phyloP scores from a whole-genome alignment of 192 early-diverging fungal species.

The Lobosporangium transversale region DNA sequence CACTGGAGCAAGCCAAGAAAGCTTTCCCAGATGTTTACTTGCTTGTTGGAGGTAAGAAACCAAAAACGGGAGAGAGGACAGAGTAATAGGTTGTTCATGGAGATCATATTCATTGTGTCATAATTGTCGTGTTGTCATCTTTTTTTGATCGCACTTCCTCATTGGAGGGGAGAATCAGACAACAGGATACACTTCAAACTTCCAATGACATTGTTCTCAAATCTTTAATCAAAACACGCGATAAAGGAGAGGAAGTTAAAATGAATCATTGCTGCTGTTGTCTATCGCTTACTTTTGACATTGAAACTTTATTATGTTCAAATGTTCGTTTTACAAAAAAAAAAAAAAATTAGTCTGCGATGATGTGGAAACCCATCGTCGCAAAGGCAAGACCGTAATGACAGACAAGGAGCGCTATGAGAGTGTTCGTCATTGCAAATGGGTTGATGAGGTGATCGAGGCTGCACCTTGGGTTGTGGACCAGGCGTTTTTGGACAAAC shows the following conservation, averaged over 20 bases:
- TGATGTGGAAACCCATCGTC: constrained; percentile 72
- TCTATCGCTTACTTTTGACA: no score
- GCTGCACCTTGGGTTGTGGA: constrained; percentile 79
- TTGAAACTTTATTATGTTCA: no score
- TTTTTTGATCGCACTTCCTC: no score
- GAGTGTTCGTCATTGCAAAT: constrained; percentile 79
- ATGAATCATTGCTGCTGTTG: no score
- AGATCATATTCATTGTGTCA: no score
- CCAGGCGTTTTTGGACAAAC: constrained; percentile 75
- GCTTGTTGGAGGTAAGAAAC: constrained; percentile 72
- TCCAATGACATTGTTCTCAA: not conserved
- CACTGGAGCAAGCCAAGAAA: constrained; percentile 84
- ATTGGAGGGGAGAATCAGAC: no score
- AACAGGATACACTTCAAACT: no score
- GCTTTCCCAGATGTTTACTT: constrained; percentile 77
- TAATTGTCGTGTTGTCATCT: no score
- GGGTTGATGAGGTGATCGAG: constrained; percentile 81
- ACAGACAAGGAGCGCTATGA: constrained; percentile 78
- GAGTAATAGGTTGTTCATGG: no score
- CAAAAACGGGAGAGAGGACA: no score
- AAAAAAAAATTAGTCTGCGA: constrained; percentile 67
- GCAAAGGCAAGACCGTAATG: constrained; percentile 83
- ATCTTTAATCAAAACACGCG: not conserved
- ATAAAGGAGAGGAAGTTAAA: no score
- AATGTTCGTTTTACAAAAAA: no score